A percentile compares a stretch with the other conserved stretches of the same genome.
phyloP scores from a whole-genome alignment of 2,329 filamentous ascomycete genomes.

The Blastomyces emzantsi region DNA sequence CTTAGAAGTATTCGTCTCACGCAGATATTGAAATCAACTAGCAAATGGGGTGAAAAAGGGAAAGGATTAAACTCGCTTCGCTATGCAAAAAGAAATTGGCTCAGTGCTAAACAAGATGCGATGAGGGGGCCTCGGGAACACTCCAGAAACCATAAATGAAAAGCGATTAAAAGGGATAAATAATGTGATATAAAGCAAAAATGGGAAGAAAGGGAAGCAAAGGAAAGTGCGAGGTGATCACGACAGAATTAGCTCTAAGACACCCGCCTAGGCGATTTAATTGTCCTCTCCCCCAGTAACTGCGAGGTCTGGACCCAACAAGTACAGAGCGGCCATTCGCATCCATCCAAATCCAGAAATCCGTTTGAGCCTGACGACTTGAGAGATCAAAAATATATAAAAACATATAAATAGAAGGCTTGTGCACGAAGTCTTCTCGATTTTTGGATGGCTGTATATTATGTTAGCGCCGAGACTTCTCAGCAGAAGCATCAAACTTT shows the following conservation, averaged over 20 bases:
- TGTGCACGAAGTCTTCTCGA: not conserved
- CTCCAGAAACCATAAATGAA: not conserved
- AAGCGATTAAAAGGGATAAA: not conserved
- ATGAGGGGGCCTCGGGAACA: not conserved
- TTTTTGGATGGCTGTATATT: not conserved
- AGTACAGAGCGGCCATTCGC: not conserved
- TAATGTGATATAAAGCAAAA: not conserved
- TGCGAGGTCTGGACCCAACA: not conserved
- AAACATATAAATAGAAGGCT: not conserved
- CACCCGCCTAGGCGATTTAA: not conserved
- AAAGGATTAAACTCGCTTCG: conserved; percentile 3
- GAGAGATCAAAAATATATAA: not conserved
- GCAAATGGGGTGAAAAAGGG: not conserved
- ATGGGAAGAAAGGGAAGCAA: too few relatives aligned
- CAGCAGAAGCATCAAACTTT: conserved; percentile 33
- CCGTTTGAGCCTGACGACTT: not conserved
- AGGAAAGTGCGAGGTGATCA: not conserved
- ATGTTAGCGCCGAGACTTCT: conserved; percentile 24
- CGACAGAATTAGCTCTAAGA: not conserved
- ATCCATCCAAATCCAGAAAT: not conserved
- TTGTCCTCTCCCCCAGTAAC: not conserved
- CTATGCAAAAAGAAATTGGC: conserved; percentile 2
- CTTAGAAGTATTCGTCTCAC: not conserved
- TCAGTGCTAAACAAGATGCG: not conserved
- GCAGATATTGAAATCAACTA: not conserved